A percentile compares a stretch with the other conserved stretches of the same genome.
These are phyloP conservation scores for Paraglomus occultum DNA, from an alignment of 192 early-diverging fungal genomes.

Conservation along the genomic window DNA sequence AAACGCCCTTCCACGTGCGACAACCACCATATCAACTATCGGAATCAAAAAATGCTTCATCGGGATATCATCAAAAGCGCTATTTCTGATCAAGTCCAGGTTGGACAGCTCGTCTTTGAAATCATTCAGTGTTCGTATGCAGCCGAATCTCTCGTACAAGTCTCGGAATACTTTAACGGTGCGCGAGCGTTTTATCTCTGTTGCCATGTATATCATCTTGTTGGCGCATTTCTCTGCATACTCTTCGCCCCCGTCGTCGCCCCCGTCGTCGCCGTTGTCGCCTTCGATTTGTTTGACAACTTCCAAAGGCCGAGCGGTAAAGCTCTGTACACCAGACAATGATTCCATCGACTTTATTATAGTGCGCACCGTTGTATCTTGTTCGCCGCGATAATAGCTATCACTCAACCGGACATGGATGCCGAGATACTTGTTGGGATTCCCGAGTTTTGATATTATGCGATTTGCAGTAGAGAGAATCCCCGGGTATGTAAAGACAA, in stretches of 20 bases:
- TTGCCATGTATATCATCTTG: constrained; percentile 53
- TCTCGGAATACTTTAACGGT: constrained; percentile 43
- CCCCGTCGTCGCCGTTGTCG: too few relatives aligned
- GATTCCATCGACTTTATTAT: not conserved
- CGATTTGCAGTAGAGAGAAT: constrained; percentile 42
- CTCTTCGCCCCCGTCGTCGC: too few relatives aligned
- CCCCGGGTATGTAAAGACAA: constrained; percentile 49
- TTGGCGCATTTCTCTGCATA: constrained; percentile 32
- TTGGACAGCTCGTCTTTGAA: constrained; percentile 41
- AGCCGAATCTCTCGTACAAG: constrained; percentile 46
- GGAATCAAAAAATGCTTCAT: constrained; percentile 46
- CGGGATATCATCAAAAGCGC: constrained; percentile 34
- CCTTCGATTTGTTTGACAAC: not conserved
- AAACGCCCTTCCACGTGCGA: constrained; percentile 47
- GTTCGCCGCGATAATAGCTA: constrained; percentile 27
- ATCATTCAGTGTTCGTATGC: constrained; percentile 48
- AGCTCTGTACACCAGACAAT: constrained; percentile 6
- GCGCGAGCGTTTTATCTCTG: constrained; percentile 46
- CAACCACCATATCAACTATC: constrained; percentile 56
- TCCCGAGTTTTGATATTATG: constrained; percentile 49
- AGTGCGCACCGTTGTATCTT: not conserved
- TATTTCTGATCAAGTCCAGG: constrained; percentile 34
- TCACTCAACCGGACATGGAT: constrained; percentile 53
- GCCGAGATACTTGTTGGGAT: constrained; percentile 44
- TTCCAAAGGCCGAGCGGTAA: too few relatives aligned